phyloP scores from a whole-genome alignment of 495 filamentous ascomycete species.

The Recurvomyces mirabilis region DNA sequence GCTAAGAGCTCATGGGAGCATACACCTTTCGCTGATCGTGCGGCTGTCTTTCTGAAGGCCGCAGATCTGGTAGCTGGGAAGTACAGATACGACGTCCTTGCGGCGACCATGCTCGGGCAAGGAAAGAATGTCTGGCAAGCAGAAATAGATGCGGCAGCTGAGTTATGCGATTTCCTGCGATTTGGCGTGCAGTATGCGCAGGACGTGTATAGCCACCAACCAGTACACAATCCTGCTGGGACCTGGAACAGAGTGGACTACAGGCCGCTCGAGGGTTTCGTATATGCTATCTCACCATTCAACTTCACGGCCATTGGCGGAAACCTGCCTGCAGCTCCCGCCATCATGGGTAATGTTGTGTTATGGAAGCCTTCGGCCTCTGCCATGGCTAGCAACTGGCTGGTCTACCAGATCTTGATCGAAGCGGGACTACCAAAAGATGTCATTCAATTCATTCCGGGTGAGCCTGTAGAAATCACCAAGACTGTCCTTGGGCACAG shows the following conservation, averaged over 20 bases:
- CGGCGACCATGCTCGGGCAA: constrained; percentile 84
- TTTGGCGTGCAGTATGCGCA: constrained; percentile 40
- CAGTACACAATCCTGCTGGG: constrained; percentile 30
- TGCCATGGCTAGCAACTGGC: constrained; percentile 33
- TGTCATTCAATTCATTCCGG: constrained; percentile 35
- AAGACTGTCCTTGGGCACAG: constrained; percentile 27
- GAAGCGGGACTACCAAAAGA: constrained; percentile 35
- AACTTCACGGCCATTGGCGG: constrained; percentile 37
- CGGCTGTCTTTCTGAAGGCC: constrained; percentile 89
- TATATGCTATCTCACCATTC: constrained; percentile 36
- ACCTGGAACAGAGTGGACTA: constrained; percentile 37
- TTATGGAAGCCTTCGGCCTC: constrained; percentile 34
- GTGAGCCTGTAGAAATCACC: constrained; percentile 34
- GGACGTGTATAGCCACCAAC: constrained; percentile 32
- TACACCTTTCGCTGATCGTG: constrained; percentile 75
- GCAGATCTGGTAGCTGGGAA: constrained; percentile 79
- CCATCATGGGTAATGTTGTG: constrained; percentile 36
- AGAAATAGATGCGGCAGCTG: constrained; percentile 89
- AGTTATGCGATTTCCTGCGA: constrained; percentile 76
- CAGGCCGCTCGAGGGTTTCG: constrained; percentile 34
- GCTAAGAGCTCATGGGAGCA: constrained; percentile 74
- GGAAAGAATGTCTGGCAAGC: constrained; percentile 96
- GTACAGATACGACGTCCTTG: constrained; percentile 89
- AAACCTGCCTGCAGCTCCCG: constrained; percentile 33
- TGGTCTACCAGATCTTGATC: constrained; percentile 31